A percentile compares a stretch with the other conserved stretches of the same genome.
Evolutionary conservation across 345 rosid genomes (phyloP).

Genomic region (Salix viminalis): DNA sequence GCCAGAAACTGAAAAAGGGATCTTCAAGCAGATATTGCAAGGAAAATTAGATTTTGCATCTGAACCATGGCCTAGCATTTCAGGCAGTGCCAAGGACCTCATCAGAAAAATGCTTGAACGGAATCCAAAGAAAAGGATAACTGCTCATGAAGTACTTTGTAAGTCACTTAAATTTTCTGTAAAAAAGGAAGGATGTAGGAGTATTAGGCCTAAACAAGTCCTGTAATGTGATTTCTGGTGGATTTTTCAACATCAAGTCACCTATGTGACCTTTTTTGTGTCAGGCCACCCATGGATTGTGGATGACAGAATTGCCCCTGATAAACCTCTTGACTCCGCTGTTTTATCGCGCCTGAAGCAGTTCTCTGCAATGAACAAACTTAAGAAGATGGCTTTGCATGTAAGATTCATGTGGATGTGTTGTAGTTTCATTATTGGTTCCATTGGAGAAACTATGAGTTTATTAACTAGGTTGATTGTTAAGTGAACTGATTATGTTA

Average conservation of each 20-base stretch:
- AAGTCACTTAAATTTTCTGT: slow-evolving; percentile 21
- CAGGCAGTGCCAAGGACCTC: slow-evolving; percentile 74
- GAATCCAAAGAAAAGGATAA: slow-evolving; percentile 54
- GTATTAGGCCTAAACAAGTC: neutral
- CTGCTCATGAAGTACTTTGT: slow-evolving; percentile 80
- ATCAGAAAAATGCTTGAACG: slow-evolving; percentile 61
- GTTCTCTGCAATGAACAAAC: slow-evolving; percentile 82
- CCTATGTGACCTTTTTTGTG: neutral
- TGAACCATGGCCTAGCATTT: slow-evolving; percentile 74
- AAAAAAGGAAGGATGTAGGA: neutral
- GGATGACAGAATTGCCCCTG: slow-evolving; percentile 77
- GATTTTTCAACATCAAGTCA: neutral
- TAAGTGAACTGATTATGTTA: neutral
- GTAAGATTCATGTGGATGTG: slow-evolving; percentile 33
- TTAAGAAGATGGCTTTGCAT: slow-evolving; percentile 78
- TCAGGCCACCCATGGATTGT: slow-evolving; percentile 81
- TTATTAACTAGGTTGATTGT: neutral
- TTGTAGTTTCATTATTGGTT: neutral
- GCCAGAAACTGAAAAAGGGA: slow-evolving; percentile 67
- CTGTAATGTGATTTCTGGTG: neutral
- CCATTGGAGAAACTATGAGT: neutral
- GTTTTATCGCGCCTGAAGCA: slow-evolving; percentile 64
- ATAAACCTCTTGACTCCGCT: slow-evolving; percentile 74
- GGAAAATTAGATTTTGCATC: slow-evolving; percentile 60
- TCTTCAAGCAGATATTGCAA: slow-evolving; percentile 64